Conservation (phyloP, 225 moss, liverwort and hornwort genomes). For the Physcomitrium patens region DNA sequence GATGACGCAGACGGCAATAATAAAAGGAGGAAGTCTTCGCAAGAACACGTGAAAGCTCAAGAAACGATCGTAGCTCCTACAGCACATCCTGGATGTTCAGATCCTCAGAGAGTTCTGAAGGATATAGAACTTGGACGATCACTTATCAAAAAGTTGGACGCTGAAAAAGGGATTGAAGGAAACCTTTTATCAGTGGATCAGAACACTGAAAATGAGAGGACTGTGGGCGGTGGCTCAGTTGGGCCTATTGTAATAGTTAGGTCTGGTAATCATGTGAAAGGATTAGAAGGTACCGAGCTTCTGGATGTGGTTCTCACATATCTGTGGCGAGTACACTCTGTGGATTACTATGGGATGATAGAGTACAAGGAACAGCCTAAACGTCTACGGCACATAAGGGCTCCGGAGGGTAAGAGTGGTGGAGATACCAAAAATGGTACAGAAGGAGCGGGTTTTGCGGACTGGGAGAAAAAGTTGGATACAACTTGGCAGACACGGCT, state of each 20-base stretch:
- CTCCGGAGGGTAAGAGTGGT: constrained; percentile 61
- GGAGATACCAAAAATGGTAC: constrained; percentile 63
- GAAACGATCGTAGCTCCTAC: constrained; percentile 96
- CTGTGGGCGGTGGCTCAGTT: constrained; percentile 71
- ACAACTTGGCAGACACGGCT: constrained; percentile 81
- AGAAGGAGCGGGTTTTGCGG: constrained; percentile 66
- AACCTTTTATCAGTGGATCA: constrained; percentile 77
- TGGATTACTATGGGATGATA: constrained; percentile 89
- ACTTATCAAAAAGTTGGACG: constrained; percentile 89
- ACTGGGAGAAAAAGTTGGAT: constrained; percentile 96
- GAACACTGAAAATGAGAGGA: constrained; percentile 71
- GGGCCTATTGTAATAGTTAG: constrained; percentile 96
- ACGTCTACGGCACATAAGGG: constrained; percentile 85
- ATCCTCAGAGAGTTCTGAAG: constrained; percentile 77
- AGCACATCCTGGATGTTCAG: constrained; percentile 76
- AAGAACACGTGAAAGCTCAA: constrained; percentile 72
- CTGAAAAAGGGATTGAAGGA: constrained; percentile 89
- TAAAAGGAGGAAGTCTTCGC: constrained; percentile 76
- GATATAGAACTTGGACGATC: constrained; percentile 82
- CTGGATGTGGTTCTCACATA: constrained; percentile 94
- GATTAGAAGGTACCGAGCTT: constrained; percentile 90
- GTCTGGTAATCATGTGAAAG: constrained; percentile 94
- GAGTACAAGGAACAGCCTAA: constrained; percentile 92
- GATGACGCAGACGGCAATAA: constrained; percentile 75
- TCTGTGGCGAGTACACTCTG: constrained; percentile 91